Base-by-base conservation (phyloP, 495 filamentous ascomycete species). In the Trichocladium uniseriatum region DNA sequence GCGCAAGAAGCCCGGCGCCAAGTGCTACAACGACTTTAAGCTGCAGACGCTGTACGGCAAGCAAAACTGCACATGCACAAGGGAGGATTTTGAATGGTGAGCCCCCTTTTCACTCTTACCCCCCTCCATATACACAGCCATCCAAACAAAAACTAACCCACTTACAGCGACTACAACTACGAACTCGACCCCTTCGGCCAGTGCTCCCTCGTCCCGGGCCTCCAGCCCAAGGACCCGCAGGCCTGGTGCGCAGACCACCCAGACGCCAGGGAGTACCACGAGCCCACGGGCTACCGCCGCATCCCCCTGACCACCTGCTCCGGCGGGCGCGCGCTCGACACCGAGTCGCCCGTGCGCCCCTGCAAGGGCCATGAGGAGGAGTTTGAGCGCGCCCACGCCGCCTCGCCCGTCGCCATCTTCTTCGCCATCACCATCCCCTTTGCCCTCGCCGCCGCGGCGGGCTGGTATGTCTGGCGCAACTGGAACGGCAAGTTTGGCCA, bases 21-120 rank as follows among this genome's bases (percentile, higher is more conserved):
- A 83, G 19, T 99, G 94, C 71, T 92, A 79, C 71, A 94, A 94
- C 54, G 80, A 83, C 45, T 74, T 66, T 20, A 73, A 72, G 46
- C 71, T 92, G 66, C 74, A 81, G 35, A 74, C 79, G 29, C 69
- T 89, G 3, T 86, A 88, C 68, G 73, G 74, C 37, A 71, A 70
- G 38, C 62, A 73, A 51, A 86, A 91, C 61, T 99, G 94, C 72
- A 71, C 77, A 48, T 99, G 94, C 63, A 84, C 77, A 2, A 73
- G 83, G 24, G 72, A 79, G 28, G 94, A 99, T 68, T 99, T 82
- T 67, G 94, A 99, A 78, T 99, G 92, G 89, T 94, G 69, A 69
- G 79, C 68, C 24, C n/a, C 11, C 28, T 10, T 3, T 40, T 16
- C 1, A 34, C 10, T 13, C 35, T 28, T 51, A 16, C 35, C 11